Base-by-base conservation (phyloP, 2,329 filamentous ascomycete genomes). In the Plectosphaerella cucumerina region DNA sequence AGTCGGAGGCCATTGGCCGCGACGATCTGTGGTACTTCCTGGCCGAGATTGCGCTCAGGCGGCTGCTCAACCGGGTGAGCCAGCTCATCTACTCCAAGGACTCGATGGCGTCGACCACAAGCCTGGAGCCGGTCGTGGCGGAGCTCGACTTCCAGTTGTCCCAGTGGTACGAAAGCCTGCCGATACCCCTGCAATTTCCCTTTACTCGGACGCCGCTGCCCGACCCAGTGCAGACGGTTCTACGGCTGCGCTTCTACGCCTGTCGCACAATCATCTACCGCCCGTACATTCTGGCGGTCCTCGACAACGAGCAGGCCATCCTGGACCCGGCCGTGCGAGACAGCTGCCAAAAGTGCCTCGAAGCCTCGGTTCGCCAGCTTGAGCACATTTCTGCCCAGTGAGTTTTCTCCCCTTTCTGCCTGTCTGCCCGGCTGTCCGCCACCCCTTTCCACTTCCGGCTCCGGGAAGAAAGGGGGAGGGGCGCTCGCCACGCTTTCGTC, bases 1-100 rank as follows among this genome's bases (percentile, higher is more conserved):
- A 85, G 56, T 73, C 75, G 8, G 79, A 81, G 56, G 73, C 80
- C 6, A 81, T 84, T 8, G 87, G 86, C 12, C 80, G 83, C 46
- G 89, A 93, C 60, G 88, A 93, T 53, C 73, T 93, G 14, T 93
- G 89, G 88, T 94, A 94, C 62, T 93, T 93, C 59, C 72, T 93
- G 26, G 89, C 89, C 35, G 89, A 93, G 61, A 92, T 94, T 55
- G 89, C 88, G 5, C 73, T 94, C 12, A 81, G 89, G 44, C 77
- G 89, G 50, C 78, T 94, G 4, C 77, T 93, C 58, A 91, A 91
- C 65, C 79, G 87, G 52, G 87, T 90, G 60, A 90, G 85, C 70
- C 86, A 90, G 63, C 81, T 90, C 60, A 87, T 91, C 56, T 91
- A 91, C 65, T 86, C 86, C 45, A 87, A 88, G 61, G 83, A 86